phyloP scores from a whole-genome alignment of 495 filamentous ascomycete genomes.

The Podospora comata region DNA sequence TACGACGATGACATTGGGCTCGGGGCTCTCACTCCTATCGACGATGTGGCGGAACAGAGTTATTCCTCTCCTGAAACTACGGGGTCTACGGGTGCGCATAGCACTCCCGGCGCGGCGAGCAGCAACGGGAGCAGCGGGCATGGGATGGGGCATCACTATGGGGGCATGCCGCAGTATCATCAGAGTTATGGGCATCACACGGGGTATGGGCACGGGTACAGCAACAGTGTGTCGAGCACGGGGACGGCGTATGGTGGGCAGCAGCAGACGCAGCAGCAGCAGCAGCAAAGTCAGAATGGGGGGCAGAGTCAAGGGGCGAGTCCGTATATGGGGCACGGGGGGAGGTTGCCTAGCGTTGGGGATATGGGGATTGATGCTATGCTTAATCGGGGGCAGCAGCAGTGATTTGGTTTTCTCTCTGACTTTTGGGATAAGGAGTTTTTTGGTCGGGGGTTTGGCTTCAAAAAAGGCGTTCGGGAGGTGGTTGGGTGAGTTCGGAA shows the following conservation, averaged over 20 bases:
- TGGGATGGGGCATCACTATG: slow-evolving; percentile 27
- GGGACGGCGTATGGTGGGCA: slow-evolving; percentile 26
- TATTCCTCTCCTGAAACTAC: slow-evolving; percentile 47
- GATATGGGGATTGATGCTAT: slow-evolving; percentile 58
- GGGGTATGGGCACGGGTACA: slow-evolving; percentile 35
- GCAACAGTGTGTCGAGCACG: slow-evolving; percentile 41
- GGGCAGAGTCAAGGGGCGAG: slow-evolving; percentile 39
- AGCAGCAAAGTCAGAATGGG: not conserved
- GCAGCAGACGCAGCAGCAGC: not conserved
- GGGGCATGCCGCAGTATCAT: slow-evolving; percentile 11
- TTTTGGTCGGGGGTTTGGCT: not conserved
- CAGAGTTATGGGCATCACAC: slow-evolving; percentile 18
- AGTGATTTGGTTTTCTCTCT: slow-evolving; percentile 15
- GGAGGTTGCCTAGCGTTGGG: slow-evolving; percentile 48
- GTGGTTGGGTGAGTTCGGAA: not conserved
- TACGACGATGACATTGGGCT: slow-evolving; percentile 52
- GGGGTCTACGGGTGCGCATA: slow-evolving; percentile 32
- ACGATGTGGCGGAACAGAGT: slow-evolving; percentile 44
- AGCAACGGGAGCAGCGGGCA: slow-evolving; percentile 32
- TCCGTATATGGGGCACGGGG: slow-evolving; percentile 46
- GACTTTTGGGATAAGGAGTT: slow-evolving; percentile 8
- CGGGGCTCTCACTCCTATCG: slow-evolving; percentile 49
- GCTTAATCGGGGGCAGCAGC: slow-evolving; percentile 44
- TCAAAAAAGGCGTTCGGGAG: not conserved
- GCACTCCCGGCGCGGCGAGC: slow-evolving; percentile 35